Evolutionary conservation across 2,329 filamentous ascomycete genomes (phyloP).

Genomic region (Fusarium armeniacum): DNA sequence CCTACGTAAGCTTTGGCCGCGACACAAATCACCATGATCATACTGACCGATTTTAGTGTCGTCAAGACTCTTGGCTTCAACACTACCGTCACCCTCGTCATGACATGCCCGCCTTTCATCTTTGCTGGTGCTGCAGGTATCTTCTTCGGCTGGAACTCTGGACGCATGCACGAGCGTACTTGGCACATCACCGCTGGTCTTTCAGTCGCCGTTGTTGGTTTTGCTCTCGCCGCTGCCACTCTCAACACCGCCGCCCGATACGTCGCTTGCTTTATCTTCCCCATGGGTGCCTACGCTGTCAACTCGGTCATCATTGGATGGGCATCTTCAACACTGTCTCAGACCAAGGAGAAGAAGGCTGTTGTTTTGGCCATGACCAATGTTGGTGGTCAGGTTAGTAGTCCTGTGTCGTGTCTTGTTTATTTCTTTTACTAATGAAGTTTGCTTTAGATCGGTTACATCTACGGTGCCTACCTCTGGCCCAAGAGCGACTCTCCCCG

Average conservation of each 20-base stretch:
- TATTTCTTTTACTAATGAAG: background rate
- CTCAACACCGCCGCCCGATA: constrained; percentile 58
- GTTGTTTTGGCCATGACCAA: constrained; percentile 64
- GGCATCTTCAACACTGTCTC: constrained; percentile 60
- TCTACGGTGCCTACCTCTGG: constrained; percentile 67
- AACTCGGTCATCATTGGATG: constrained; percentile 64
- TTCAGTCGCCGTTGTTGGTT: constrained; percentile 58
- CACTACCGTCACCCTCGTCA: constrained; percentile 64
- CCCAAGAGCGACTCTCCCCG: constrained; percentile 60
- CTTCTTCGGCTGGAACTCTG: constrained; percentile 64
- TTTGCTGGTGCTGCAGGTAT: constrained; percentile 63
- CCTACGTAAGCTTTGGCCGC: constrained; percentile 49
- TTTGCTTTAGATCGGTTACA: constrained; percentile 56
- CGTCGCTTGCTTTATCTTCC: constrained; percentile 59
- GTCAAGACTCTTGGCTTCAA: constrained; percentile 65
- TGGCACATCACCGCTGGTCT: constrained; percentile 65
- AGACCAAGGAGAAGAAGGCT: constrained; percentile 65
- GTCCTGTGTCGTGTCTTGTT: rapidly evolving
- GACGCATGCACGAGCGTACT: constrained; percentile 62
- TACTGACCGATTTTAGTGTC: too few species aligned
- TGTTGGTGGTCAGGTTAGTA: constrained; percentile 57
- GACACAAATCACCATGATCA: too few species aligned
- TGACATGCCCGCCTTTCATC: constrained; percentile 67
- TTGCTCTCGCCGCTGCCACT: constrained; percentile 57
- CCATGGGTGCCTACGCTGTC: constrained; percentile 60